These are phyloP conservation scores for Zygosaccharomyces lentus DNA, from an alignment of 805 yeast genomes.

Conservation along the genomic window DNA sequence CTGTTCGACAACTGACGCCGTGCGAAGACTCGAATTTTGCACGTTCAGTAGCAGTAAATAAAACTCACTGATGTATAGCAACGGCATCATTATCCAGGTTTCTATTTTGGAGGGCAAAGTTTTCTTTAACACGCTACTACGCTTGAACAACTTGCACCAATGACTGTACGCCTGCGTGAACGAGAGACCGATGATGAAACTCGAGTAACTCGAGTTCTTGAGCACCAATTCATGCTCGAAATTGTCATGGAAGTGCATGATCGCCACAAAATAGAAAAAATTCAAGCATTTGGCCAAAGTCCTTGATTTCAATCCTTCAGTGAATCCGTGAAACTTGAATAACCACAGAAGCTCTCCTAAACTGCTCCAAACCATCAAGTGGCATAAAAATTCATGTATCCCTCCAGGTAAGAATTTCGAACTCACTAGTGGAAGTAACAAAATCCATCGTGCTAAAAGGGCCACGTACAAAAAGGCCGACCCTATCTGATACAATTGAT, in stretches of 20 bases:
- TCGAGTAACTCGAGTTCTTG: conserved; percentile 31
- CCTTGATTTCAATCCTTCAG: conserved; percentile 14
- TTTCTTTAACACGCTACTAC: conserved; percentile 8
- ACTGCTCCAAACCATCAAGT: conserved; percentile 22
- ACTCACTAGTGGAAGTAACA: conserved; percentile 62
- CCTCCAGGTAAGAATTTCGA: conserved; percentile 64
- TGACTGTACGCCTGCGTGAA: conserved; percentile 29
- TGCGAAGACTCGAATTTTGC: conserved; percentile 26
- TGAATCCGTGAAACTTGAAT: conserved; percentile 23
- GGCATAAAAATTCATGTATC: conserved; percentile 56
- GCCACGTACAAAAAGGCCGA: conserved; percentile 26
- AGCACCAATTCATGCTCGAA: conserved; percentile 32
- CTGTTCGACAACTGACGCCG: conserved; percentile 22
- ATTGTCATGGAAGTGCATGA: conserved; percentile 31
- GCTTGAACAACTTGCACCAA: conserved; percentile 28
- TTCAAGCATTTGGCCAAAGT: conserved; percentile 27
- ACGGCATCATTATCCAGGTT: conserved; percentile 22
- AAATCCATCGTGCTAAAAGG: conserved; percentile 42
- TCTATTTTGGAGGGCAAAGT: conserved; percentile 21
- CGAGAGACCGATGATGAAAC: conserved; percentile 27
- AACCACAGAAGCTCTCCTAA: conserved; percentile 26
- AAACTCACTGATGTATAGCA: conserved; percentile 31
- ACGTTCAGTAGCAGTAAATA: conserved; percentile 28
- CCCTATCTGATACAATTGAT: conserved; percentile 30
- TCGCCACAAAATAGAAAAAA: conserved; percentile 27